Evolutionary conservation across 192 early-diverging fungal species (phyloP).

Genomic region (Backusella psychrophila): DNA sequence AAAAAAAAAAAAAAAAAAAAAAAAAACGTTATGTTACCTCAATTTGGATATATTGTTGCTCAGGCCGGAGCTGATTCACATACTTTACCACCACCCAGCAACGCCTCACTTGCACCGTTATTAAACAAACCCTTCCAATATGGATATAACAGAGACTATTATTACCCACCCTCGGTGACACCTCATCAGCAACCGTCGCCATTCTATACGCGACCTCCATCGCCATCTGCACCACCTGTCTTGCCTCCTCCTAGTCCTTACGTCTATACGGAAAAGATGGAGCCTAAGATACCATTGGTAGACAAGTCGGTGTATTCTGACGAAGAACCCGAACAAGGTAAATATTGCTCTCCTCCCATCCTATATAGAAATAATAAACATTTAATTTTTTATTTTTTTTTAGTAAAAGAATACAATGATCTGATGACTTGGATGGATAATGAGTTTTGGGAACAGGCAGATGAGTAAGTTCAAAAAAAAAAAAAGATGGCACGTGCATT

Average conservation of each 20-base stretch:
- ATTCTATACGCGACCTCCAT: neutral
- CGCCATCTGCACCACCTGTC: neutral
- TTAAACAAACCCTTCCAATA: constrained; percentile 7
- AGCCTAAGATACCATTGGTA: neutral
- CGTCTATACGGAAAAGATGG: neutral
- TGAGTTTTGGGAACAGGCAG: constrained; percentile 26
- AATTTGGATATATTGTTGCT: constrained; percentile 27
- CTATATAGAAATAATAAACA: neutral
- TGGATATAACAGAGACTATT: neutral
- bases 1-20: too few relatives aligned
- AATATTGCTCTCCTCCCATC: neutral
- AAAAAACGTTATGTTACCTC: constrained; percentile 12
- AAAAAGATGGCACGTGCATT: neutral
- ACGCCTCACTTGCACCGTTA: constrained; percentile 3
- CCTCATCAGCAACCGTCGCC: neutral
- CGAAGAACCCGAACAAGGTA: constrained; percentile 1
- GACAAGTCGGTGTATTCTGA: neutral
- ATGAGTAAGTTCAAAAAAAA: constrained; percentile 18
- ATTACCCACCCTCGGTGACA: neutral
- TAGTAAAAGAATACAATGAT: constrained; percentile 16
- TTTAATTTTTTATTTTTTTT: neutral
- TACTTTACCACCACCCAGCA: constrained; percentile 12
- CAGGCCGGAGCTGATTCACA: constrained; percentile 23
- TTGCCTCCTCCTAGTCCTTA: neutral
- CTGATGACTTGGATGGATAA: constrained; percentile 22